Evolutionary conservation across 1,284 basidiomycete species (phyloP), one percentile per base, ranked within the genome.

Genomic region (Rhodofomes roseus): DNA sequence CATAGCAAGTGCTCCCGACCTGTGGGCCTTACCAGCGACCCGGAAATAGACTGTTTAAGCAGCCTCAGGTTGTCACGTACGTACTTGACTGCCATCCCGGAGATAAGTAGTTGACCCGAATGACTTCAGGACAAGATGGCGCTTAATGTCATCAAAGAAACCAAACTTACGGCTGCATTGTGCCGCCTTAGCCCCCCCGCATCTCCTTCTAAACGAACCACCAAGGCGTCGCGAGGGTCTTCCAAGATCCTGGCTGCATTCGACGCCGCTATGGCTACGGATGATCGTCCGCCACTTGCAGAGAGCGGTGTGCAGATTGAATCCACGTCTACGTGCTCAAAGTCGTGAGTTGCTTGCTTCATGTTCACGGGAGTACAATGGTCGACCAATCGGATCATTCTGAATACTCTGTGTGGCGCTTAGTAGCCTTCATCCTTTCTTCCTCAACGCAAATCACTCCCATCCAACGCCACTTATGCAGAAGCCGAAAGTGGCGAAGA

Each of bases 221-320:
- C 43, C 7, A 9, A 46, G 29, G 6, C 11, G 55, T 1, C 37
- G 56, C 1, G 58, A n/a, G 37, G 63, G 61, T 29, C 29, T 12
- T 68, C 69, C 8, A 69, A 61, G 56, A 50, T 70, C 1, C 62
- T 69, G 2, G 66, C 66, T 4, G 60, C 64, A 0, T 60, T 70
- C 9, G 68, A 70, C 56, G 65, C 64, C 1, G 62, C 65, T 46
- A 53, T 66, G 31, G 54, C 61, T 16, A 20, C 29, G 22, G 18
- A 48, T 37, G 29, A n/a, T 8, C n/a, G 22, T 44, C 31, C 20
- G 22, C 9, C 37, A 12, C 20, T 43, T 12, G 27, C 18, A 20
- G 3, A 51, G 9, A 20, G 18, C 2, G n/a, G 37, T 20, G 18
- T 34, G 8, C 18, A 43, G 11, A 7, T n/a, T 9, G 8, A 27